These are phyloP conservation scores for Fusarium torulosum DNA, from an alignment of 2,329 filamentous ascomycete genomes.

Conservation along the genomic window DNA sequence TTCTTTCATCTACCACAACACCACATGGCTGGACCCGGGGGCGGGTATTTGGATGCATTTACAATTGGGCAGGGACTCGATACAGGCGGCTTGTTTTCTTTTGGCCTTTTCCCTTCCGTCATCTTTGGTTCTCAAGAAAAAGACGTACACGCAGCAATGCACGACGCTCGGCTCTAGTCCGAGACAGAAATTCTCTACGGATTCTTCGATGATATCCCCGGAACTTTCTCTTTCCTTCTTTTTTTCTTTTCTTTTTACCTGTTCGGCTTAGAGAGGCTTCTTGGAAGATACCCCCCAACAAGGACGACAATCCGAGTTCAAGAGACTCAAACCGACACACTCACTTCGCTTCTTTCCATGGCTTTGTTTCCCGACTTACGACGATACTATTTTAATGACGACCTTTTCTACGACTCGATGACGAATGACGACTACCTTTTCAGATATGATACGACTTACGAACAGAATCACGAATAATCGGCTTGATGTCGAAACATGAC, in stretches of 20 bases:
- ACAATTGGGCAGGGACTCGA: constrained; percentile 62
- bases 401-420: constrained; percentile 57
- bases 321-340: constrained; percentile 45
- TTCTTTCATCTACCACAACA: constrained; percentile 57
- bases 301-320: constrained; percentile 28
- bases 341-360: constrained; percentile 57
- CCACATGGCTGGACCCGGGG: constrained; percentile 68
- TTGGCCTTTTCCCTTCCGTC: constrained; percentile 49
- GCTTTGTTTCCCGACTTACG: constrained; percentile 58
- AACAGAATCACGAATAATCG: constrained; percentile 46
- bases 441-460: constrained; percentile 52
- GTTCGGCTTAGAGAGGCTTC: constrained; percentile 49
- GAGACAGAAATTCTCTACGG: constrained; percentile 61
- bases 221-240: constrained; percentile 43
- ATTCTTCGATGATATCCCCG: constrained; percentile 55
- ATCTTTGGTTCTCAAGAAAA: constrained; percentile 58
- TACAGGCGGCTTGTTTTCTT: constrained; percentile 61
- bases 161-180: constrained; percentile 63
- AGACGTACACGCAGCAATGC: constrained; percentile 76
- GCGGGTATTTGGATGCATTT: constrained; percentile 67
- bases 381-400: constrained; percentile 56
- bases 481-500: constrained; percentile 53
- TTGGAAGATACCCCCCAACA: constrained; percentile 43
- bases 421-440: constrained; percentile 54
- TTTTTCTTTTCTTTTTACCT: constrained; percentile 35